Evolutionary conservation across 1,284 basidiomycete genomes (phyloP), one percentile per base, ranked within the genome.

Genomic region (Xerocomus nothofagi): DNA sequence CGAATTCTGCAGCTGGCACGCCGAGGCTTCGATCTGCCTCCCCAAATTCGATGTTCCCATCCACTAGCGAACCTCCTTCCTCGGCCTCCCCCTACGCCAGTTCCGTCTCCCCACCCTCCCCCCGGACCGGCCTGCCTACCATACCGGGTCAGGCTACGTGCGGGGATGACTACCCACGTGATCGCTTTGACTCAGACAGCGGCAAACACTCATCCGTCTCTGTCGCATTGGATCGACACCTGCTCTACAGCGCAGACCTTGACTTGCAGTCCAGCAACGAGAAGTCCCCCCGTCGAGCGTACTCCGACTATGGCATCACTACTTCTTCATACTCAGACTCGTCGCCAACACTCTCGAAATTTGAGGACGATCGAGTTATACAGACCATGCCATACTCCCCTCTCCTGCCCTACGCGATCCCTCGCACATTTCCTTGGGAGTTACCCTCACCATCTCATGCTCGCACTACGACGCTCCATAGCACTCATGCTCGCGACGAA

Each of bases 261-360:
- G 40, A 27, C 20, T 6, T 6, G 3, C 49, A 48, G 23, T 37
- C 30, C 4, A 20, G 3, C 37, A 58, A 51, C 33, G 65, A 62
- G 26, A 54, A 54, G 33, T 38, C 15, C 12, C 12, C 59, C 12
- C 59, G 57, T 39, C 53, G 62, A 17, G 51, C 32, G 3, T 54
- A 66, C 50, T 57, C 55, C 47, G 63, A 68, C 47, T 58, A 62
- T 20, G 49, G 51, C 33, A 38, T 55, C 31, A 47, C 38, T 8
- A 2, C 39, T 2, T 30, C 57, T 18, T 38, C 59, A 1, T 33
- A 20, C 31, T 14, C 24, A 1, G 47, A 42, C 12, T 15, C 56
- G 4, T 38, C 45, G 10, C 33, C 20, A 7, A 2, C 44, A 9
- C 26, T 49, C 24, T 17, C 43, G 2, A 65, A 60, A 15, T 24